Base-by-base conservation (phyloP, 805 yeast genomes). In the Clavispora phyllophila region DNA sequence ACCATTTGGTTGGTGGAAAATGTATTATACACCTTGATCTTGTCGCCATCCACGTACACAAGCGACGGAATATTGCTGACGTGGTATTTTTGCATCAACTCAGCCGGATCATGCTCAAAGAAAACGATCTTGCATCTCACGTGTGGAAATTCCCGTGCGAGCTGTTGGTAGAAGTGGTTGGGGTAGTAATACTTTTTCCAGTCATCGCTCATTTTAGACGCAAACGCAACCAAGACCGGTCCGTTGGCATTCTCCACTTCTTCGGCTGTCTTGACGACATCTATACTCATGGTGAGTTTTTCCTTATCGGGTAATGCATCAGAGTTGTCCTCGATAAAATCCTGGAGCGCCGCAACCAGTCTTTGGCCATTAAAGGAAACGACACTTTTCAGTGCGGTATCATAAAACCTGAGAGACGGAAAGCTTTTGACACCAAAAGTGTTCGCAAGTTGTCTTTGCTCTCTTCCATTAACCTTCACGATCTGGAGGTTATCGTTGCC, bases 321-420 rank as follows among this genome's bases (percentile, higher is more conserved):
- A 5, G 52, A 38, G 25, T 45, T n/a, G 8, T 38, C 33, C 18
- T 33, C 35, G 9, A 51, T 43, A 22, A 51, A 51, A 5, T 44
- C 26, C 15, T 39, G 43, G 22, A 51, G 20, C 26, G 45, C 46
- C 9, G 39, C 48, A 4, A 49, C 43, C 40, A 42, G 43, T 19
- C 55, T 37, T 15, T 29, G 25, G 9, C 65, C 68, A 1, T 53
- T 51, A 51, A 63, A 79, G 1, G 62, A 57, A 0, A 60, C 65
- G 4, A 74, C 62, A 41, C 63, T 60, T 37, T 66, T 69, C 1
- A 76, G 73, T 32, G 62, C 60, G 37, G 63, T 62, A 26, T 71
- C 58, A 45, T 75, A 71, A 26, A 80, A 52, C 49, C 71, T 68
- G 39, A 81, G 44, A 0, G 73, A 63, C 1, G 87, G 87, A 53